Evolutionary conservation across 257 asterid genomes (phyloP).

Genomic region (Jacaranda mimosifolia): DNA sequence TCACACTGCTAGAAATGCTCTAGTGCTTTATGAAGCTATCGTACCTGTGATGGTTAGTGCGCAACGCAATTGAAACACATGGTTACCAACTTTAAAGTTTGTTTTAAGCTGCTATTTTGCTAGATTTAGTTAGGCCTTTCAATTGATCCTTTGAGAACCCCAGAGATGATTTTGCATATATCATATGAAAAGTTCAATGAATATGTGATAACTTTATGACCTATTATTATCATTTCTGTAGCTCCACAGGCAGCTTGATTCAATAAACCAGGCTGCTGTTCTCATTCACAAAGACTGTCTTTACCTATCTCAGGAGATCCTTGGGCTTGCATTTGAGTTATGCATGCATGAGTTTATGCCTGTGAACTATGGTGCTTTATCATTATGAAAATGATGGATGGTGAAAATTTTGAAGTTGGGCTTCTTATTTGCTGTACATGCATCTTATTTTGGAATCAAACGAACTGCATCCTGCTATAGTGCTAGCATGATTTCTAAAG

Average conservation of each 20-base stretch:
- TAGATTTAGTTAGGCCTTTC: conserved; percentile 19
- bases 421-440: not conserved
- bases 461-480: conserved; percentile 22
- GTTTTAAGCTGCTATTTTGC: conserved; percentile 21
- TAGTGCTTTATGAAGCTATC: conserved; percentile 89
- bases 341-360: conserved; percentile 28
- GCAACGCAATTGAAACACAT: conserved; percentile 11
- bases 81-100: conserved; percentile 17
- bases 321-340: conserved; percentile 98
- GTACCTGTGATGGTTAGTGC: conserved; percentile 91
- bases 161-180: conserved; percentile 12
- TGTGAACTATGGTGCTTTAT: conserved; percentile 17
- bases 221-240: conserved; percentile 50
- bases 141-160: conserved; percentile 2
- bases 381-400: conserved; percentile 1
- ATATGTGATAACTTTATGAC: conserved; percentile 33
- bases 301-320: conserved; percentile 91
- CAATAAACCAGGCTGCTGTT: conserved; percentile 91
- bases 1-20: conserved; percentile 83
- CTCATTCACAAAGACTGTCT: conserved; percentile 95
- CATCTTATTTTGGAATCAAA: not conserved
- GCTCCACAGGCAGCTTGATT: conserved; percentile 93
- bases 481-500: conserved; percentile 14
- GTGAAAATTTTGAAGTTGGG: not conserved
- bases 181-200: conserved; percentile 16